These are phyloP conservation scores for Eurotiales sp. DNA, from an alignment of 2,329 filamentous ascomycete species.

Conservation along the genomic window DNA sequence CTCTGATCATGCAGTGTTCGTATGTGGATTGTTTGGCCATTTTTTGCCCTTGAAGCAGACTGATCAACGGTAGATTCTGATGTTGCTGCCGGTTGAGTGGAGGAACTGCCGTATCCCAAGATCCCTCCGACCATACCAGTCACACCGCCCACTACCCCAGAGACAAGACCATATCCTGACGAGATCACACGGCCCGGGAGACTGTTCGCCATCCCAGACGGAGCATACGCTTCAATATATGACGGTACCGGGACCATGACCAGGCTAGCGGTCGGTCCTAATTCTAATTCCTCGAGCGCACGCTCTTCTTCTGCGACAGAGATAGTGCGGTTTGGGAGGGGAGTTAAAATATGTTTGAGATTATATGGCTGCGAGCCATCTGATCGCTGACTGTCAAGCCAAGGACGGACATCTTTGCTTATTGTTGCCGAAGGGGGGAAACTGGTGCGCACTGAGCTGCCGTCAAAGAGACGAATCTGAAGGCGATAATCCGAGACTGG, in stretches of 20 bases:
- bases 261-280: constrained; percentile 76
- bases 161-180: constrained; percentile 40
- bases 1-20: constrained; percentile 54
- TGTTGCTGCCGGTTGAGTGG: constrained; percentile 8
- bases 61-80: constrained; percentile 6
- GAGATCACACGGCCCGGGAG: constrained; percentile 41
- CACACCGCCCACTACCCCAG: constrained; percentile 40
- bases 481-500: constrained; percentile 51
- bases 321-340: constrained; percentile 70
- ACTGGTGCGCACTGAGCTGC: constrained; percentile 68
- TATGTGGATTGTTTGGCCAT: constrained; percentile 34
- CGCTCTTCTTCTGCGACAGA: constrained; percentile 70
- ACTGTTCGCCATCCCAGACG: constrained; percentile 29
- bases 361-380: constrained; percentile 65
- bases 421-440: constrained; percentile 66
- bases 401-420: constrained; percentile 63
- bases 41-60: constrained; percentile 2
- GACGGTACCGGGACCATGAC: constrained; percentile 70
- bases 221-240: constrained; percentile 56
- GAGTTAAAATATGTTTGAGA: constrained; percentile 79
- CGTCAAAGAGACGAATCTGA: constrained; percentile 80
- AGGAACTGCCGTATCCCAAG: constrained; percentile 35
- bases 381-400: constrained; percentile 65
- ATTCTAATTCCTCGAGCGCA: constrained; percentile 63
- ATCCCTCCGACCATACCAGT: constrained; percentile 42